These are phyloP conservation scores for Zasmidium cellare DNA, from an alignment of 2,329 filamentous ascomycete genomes.

Conservation along the genomic window DNA sequence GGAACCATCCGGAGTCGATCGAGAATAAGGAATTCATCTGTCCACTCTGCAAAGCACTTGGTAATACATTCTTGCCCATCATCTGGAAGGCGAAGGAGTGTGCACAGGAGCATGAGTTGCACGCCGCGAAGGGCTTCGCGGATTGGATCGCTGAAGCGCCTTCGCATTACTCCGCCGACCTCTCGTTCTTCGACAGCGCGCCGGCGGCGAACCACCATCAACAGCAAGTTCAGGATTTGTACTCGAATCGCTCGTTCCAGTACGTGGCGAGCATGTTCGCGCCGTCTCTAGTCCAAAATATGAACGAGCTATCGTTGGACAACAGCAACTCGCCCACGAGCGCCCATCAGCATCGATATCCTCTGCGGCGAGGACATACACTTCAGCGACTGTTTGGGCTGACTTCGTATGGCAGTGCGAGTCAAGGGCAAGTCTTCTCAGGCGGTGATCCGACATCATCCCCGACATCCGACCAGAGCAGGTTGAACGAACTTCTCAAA, in stretches of 20 bases:
- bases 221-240: constrained; percentile 30
- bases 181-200: constrained; percentile 46
- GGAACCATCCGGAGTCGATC: constrained; percentile 85
- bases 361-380: constrained; percentile 13
- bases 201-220: constrained; percentile 29
- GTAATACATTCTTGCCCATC: constrained; percentile 91
- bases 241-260: constrained; percentile 23
- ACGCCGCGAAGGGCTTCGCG: constrained; percentile 58
- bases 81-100: constrained; percentile 91
- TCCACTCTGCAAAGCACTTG: constrained; percentile 92
- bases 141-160: constrained; percentile 62
- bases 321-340: constrained; percentile 19
- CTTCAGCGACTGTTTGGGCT: constrained; percentile 19
- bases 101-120: constrained; percentile 68
- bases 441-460: not conserved
- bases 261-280: constrained; percentile 32
- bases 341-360: constrained; percentile 14
- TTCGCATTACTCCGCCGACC: constrained; percentile 50
- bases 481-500: constrained; percentile 43
- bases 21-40: constrained; percentile 88
- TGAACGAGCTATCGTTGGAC: constrained; percentile 30
- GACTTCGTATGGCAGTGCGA: not conserved
- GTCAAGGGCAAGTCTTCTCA: constrained; percentile 2
- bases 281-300: constrained; percentile 29
- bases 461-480: constrained; percentile 11